Evolutionary conservation across 768 basidiomycete species (phyloP), one percentile per base, ranked within the genome.

Genomic region (Pleurotus citrinopileatus): DNA sequence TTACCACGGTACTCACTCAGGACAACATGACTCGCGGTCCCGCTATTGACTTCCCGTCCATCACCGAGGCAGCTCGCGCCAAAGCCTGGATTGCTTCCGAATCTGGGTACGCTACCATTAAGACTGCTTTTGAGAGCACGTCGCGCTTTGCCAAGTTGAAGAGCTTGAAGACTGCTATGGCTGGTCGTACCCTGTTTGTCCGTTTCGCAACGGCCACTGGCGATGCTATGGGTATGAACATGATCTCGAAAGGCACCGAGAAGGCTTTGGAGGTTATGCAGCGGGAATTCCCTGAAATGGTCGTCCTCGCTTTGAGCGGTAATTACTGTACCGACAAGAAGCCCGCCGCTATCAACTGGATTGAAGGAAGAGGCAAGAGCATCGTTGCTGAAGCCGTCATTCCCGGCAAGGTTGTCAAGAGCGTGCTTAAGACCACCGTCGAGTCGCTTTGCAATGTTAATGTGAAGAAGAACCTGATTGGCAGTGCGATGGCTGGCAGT

Each of bases 261-360:
- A 91, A 90, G 71, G 94, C 94, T 19, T 80, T 99, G 10, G 93
- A 89, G 63, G 80, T 77, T 19, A 78, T 93, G 80, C 77, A 80
- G 60, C 75, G 77, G 46, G 70, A 85, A 62, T 99, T 93, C 76
- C 96, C 96, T 3, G 86, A 87, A 56, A 98, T 98, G 95, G 70
- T 84, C 53, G 84, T 94, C 37, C 80, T 97, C 28, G 91, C 96
- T 7, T 80, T 99, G 13, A 92, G 89, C 4, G 97, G 96, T 42
- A 99, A 99, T 69, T 99, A 98, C 69, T 98, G 97, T 75, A 99
- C 94, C 59, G 97, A 99, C 74, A 99, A 99, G 87, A 99, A 99
- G 75, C 91, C 97, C 0, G 92, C 97, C 8, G 97, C 97, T 42
- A 97, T 99, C 72, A 99, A 98, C 73, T 99, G 97, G 97, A 98